phyloP scores from a whole-genome alignment of 495 filamentous ascomycete species.

The Emericellopsis terricola region DNA sequence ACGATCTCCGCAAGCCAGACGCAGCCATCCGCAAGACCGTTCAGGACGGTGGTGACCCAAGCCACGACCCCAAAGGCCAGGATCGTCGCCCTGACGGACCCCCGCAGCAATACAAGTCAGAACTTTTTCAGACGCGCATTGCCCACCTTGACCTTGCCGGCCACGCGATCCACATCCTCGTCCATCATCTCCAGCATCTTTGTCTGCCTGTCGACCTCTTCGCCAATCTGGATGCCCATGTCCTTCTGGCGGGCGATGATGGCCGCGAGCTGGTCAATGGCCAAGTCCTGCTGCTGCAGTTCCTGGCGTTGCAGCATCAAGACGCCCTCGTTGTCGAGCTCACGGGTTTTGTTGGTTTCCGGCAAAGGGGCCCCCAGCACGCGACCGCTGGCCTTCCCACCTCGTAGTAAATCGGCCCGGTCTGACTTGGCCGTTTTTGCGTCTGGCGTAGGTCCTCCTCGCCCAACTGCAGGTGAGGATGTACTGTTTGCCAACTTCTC shows the following conservation, averaged over 20 bases:
- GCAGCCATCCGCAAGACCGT: constrained; percentile 8
- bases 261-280: constrained; percentile 55
- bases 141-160: constrained; percentile 62
- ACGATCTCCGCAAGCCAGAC: constrained; percentile 9
- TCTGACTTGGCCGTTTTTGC: constrained; percentile 12
- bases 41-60: constrained; percentile 9
- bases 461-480: constrained; percentile 9
- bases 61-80: constrained; percentile 5
- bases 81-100: constrained; percentile 5
- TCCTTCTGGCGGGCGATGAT: constrained; percentile 68
- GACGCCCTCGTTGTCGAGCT: constrained; percentile 80
- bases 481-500: constrained; percentile 65
- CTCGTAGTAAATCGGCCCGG: constrained; percentile 16
- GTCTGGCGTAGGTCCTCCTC: no score
- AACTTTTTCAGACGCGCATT: constrained; percentile 72
- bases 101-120: constrained; percentile 9
- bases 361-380: constrained; percentile 61
- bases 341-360: constrained; percentile 75
- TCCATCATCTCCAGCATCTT: constrained; percentile 60
- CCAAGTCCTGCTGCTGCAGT: constrained; percentile 73
- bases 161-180: constrained; percentile 53
- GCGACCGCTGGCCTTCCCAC: constrained; percentile 12
- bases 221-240: constrained; percentile 68
- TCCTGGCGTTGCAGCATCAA: constrained; percentile 67
- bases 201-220: constrained; percentile 73